Percentiles rank a stretch among this genome's conserved stretches.
Evolutionary conservation across 805 yeast species (phyloP).

Genomic region (Kregervanrija fluxuum): DNA sequence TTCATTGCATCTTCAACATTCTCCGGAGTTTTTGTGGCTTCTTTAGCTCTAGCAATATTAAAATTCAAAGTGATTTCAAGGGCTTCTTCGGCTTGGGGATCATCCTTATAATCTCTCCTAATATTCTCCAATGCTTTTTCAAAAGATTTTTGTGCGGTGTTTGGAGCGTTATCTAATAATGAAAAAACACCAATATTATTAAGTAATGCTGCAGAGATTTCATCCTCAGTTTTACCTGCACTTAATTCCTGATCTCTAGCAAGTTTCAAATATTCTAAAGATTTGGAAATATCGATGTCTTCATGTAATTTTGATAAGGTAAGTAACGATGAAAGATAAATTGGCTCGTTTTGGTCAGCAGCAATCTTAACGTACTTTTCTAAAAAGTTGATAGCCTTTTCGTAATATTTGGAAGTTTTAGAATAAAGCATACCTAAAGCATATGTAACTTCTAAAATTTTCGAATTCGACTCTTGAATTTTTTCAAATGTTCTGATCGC

Average conservation of each 20-base stretch:
- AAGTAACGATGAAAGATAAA: conserved; percentile 56
- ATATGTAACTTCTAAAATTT: conserved; percentile 65
- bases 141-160: conserved; percentile 50
- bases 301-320: conserved; percentile 68
- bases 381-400: conserved; percentile 54
- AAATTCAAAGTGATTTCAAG: conserved; percentile 44
- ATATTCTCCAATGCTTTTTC: conserved; percentile 33
- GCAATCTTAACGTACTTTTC: conserved; percentile 66
- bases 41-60: conserved; percentile 70
- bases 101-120: conserved; percentile 11
- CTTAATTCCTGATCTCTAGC: conserved; percentile 41
- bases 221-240: conserved; percentile 33
- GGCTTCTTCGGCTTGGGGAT: conserved; percentile 17
- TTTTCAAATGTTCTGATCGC: conserved; percentile 82
- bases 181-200: conserved; percentile 85
- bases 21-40: conserved; percentile 24
- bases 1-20: conserved; percentile 23
- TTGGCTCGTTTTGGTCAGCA: conserved; percentile 49
- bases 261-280: conserved; percentile 47
- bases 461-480: conserved; percentile 56
- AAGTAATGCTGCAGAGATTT: conserved; percentile 50
- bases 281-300: conserved; percentile 53
- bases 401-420: conserved; percentile 28
- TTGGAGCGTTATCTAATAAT: conserved; percentile 39
- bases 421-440: conserved; percentile 73